These are phyloP conservation scores for Lyophyllum shimeji DNA, from an alignment of 768 basidiomycete genomes.

Conservation along the genomic window DNA sequence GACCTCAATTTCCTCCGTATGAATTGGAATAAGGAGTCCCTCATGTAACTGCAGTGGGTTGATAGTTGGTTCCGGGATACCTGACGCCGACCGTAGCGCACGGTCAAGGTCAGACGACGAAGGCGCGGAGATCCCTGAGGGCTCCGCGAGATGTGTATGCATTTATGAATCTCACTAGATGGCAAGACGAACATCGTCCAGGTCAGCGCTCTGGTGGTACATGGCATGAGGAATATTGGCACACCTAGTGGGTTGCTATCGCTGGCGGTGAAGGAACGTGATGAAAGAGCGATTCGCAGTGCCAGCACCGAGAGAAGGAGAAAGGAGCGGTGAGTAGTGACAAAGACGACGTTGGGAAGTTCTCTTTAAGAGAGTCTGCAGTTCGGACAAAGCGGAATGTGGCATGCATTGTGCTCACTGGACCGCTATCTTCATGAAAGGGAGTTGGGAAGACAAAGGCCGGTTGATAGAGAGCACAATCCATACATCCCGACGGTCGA, in stretches of 20 bases:
- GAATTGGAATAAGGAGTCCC: neutral
- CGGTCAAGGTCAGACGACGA: neutral
- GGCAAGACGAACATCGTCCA: too few relatives aligned
- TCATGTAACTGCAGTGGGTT: neutral
- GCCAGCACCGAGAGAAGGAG: neutral
- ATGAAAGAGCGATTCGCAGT: neutral
- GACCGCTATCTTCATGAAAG: neutral
- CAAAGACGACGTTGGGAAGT: neutral
- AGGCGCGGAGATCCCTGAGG: too few relatives aligned
- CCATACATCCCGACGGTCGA: too few relatives aligned
- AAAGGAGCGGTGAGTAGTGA: neutral
- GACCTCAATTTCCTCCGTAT: too few relatives aligned
- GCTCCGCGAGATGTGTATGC: too few relatives aligned
- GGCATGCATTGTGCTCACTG: neutral
- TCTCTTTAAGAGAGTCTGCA: neutral
- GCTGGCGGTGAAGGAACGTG: neutral
- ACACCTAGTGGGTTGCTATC: neutral
- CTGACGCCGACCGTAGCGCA: neutral
- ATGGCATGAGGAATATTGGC: neutral
- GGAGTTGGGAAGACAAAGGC: neutral
- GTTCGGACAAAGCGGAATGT: neutral
- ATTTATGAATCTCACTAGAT: too few relatives aligned
- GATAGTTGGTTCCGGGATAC: neutral
- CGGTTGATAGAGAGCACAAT: neutral
- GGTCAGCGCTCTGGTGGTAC: too few relatives aligned